Percentiles rank a stretch among this genome's conserved stretches.
Conservation (phyloP, 352 stramenopile species). For the Globisporangium polare region DNA sequence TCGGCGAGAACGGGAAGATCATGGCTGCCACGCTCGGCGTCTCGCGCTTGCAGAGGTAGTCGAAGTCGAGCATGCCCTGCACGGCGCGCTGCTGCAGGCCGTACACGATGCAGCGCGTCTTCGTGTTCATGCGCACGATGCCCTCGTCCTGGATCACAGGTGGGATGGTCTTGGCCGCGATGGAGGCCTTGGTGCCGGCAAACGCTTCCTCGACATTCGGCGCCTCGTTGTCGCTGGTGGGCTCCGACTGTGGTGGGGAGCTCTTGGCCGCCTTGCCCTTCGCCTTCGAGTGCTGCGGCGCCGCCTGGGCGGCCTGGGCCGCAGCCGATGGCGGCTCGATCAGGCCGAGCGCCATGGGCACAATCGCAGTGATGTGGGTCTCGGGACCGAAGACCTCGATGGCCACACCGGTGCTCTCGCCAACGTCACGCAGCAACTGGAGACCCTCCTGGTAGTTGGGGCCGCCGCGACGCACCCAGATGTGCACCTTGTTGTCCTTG, state of each 20-base stretch:
- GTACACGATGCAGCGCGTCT: conserved; percentile 94
- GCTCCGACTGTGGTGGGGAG: conserved; percentile 8
- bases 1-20: conserved; percentile 94
- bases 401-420: conserved; percentile 84
- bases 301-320: conserved; percentile 11
- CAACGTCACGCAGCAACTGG: conserved; percentile 89
- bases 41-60: conserved; percentile 96
- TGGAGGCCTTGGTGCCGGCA: conserved; percentile 23
- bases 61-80: conserved; percentile 98
- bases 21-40: conserved; percentile 93
- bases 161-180: conserved; percentile 20
- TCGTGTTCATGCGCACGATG: conserved; percentile 82
- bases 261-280: conserved; percentile 19
- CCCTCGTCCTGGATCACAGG: conserved; percentile 78
- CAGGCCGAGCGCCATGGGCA: conserved; percentile 92
- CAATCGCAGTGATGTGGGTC: conserved; percentile 94
- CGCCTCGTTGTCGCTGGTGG: conserved; percentile 37
- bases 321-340: conserved; percentile 45
- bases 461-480: conserved; percentile 95
- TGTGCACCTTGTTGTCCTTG: conserved; percentile 86
- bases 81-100: conserved; percentile 92
- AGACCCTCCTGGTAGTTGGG: conserved; percentile 97
- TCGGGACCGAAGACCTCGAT: conserved; percentile 96
- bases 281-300: conserved; percentile 17
- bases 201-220: conserved; percentile 18